Base-by-base conservation (phyloP, 371 early-diverging fungal genomes). In the Mucor racemosus region DNA sequence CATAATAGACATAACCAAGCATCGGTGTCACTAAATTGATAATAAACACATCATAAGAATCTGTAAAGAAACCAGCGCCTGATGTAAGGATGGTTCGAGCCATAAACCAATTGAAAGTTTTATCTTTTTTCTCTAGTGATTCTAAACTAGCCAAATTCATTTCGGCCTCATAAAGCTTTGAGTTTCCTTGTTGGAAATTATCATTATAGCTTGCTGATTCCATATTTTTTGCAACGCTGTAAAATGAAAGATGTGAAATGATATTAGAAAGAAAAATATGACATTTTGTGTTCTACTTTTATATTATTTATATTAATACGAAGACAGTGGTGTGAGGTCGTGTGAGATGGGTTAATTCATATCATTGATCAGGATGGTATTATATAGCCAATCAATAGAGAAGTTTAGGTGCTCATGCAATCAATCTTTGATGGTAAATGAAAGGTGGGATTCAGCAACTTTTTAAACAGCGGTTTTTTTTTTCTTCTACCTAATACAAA, bases 41-140 rank as follows among this genome's bases (percentile, higher is more conserved):
- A 58, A 90, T 88, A 66, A 94, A 95, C 42, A 93, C 84, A 84
- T 95, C 94, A 75, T 94, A 93, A 8, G 93, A 88, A 69, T 94
- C 94, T 14, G 94, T 94, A 73, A 91, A 92, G 80, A 93, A 94
- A 38, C 95, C 94, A 46, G 89, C 78, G 44, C 95, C 95, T 6
- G 94, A 87, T 21, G 93, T 92, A 54, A 94, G 69, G 76, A 90
- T 88, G 40, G 95, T 89, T 31, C 91, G 87, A 38, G 93, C 67
- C 68, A 93, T 92, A 82, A 91, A 92, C 92, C 92, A 91, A 59
- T 77, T 77, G 53, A 81, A 76, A 31, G 73, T 67, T 6, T 60
- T 60, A 15, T 60, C 42, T 60, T 58, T 34, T n/a, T 46, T 44
- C 10, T 60, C 60, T 13, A 60, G 19, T 5, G 41, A 21, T 60